phyloP scores from a whole-genome alignment of 2,329 filamentous ascomycete species.

The Trichoderma gracile region DNA sequence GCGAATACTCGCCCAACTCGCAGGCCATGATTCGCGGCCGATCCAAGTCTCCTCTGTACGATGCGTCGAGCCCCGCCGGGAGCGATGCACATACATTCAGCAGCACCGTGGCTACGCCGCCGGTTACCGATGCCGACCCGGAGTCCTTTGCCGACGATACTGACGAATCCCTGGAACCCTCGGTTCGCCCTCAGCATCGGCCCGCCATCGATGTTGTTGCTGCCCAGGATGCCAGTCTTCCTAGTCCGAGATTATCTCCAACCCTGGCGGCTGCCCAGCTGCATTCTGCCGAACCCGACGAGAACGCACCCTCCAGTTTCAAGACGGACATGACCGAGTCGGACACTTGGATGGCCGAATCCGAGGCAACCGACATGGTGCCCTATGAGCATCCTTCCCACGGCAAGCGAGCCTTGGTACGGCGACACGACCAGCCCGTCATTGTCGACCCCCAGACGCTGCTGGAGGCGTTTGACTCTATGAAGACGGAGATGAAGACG shows the following conservation, averaged over 20 bases:
- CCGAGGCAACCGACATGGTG: conserved; percentile 40
- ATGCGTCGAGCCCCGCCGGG: conserved; percentile 53
- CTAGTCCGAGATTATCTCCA: conserved; percentile 91
- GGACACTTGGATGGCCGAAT: conserved; percentile 44
- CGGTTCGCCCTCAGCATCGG: conserved; percentile 49
- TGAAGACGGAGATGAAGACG: conserved; percentile 88
- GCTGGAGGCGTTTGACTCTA: conserved; percentile 84
- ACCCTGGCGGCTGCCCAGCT: conserved; percentile 73
- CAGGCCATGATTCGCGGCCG: conserved; percentile 47
- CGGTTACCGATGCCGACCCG: conserved; percentile 70
- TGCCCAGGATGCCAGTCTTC: conserved; percentile 85
- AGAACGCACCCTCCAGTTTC: conserved; percentile 41
- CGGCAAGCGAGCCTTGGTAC: conserved; percentile 27
- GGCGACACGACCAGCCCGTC: conserved; percentile 28
- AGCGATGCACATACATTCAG: conserved; percentile 61
- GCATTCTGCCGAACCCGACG: conserved; percentile 49
- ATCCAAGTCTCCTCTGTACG: conserved; percentile 42
- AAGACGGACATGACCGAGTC: conserved; percentile 36
- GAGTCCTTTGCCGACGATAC: conserved; percentile 59
- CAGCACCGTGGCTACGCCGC: conserved; percentile 69
- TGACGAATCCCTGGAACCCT: conserved; percentile 52
- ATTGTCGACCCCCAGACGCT: conserved; percentile 82
- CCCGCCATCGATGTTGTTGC: conserved; percentile 67
- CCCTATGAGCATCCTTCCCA: conserved; percentile 3
- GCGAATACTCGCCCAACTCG: conserved; percentile 47